A percentile compares a stretch with the other conserved stretches of the same genome.
Conservation (phyloP, 2,329 filamentous ascomycete genomes). For the Pestalotiopsis sp. region DNA sequence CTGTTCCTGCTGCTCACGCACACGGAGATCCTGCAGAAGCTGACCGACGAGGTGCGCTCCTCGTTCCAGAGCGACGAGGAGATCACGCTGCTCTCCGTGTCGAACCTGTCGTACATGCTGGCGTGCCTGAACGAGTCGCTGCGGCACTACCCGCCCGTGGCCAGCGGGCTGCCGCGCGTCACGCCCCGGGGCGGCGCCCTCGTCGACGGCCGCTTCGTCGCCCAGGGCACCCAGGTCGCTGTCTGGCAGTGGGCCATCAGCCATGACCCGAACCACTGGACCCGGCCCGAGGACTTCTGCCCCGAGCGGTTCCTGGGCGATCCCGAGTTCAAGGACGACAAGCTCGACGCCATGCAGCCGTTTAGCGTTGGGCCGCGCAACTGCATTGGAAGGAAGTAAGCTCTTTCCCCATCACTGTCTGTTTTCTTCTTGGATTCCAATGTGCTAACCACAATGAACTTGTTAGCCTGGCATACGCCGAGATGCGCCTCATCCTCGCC, state of each 20-base stretch:
- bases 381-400: slow-evolving; percentile 44
- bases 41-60: slow-evolving; percentile 42
- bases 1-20: slow-evolving; percentile 43
- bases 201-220: slow-evolving; percentile 27
- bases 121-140: slow-evolving; percentile 46
- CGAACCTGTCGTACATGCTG: slow-evolving; percentile 40
- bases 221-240: slow-evolving; percentile 36
- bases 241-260: slow-evolving; percentile 41
- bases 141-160: slow-evolving; percentile 42
- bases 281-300: slow-evolving; percentile 37
- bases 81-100: slow-evolving; percentile 38
- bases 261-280: slow-evolving; percentile 38
- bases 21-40: slow-evolving; percentile 32
- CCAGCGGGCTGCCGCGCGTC: slow-evolving; percentile 25
- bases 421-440: not conserved
- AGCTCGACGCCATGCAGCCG: slow-evolving; percentile 36
- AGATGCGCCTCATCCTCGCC: slow-evolving; percentile 41
- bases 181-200: slow-evolving; percentile 28
- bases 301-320: slow-evolving; percentile 42
- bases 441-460: not conserved
- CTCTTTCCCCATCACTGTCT: not conserved
- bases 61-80: slow-evolving; percentile 39
- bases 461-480: slow-evolving; percentile 37
- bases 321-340: slow-evolving; percentile 33
- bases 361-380: slow-evolving; percentile 42